These are phyloP conservation scores for Borovskyia barvae DNA, from an alignment of 208 protist genomes.

Conservation along the genomic window DNA sequence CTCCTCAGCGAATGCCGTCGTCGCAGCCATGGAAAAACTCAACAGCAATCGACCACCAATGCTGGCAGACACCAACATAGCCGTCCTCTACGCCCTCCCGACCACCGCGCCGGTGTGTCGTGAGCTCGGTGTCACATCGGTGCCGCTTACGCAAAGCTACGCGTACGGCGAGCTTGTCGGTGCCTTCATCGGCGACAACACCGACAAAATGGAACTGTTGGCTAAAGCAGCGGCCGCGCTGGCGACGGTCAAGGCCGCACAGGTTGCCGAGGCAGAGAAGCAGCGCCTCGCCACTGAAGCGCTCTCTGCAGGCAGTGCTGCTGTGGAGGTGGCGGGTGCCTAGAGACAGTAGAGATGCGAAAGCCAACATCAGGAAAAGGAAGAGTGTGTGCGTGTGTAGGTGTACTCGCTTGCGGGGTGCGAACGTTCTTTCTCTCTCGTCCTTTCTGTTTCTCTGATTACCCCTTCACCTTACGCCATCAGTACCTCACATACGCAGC, in stretches of 20 bases:
- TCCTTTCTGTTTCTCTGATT: too few species aligned
- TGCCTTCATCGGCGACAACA: constrained; percentile 65
- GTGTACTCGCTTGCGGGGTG: too few species aligned
- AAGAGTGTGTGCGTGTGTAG: too few species aligned
- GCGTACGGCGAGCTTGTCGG: constrained; percentile 52
- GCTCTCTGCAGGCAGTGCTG: constrained; percentile 9
- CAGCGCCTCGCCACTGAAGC: constrained; percentile 5
- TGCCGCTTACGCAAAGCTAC: constrained; percentile 60
- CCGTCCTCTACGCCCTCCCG: constrained; percentile 51
- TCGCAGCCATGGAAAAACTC: constrained; percentile 61
- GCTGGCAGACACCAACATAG: constrained; percentile 44
- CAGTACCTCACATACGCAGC: too few species aligned
- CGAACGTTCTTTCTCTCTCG: too few species aligned
- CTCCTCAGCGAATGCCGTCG: constrained; percentile 36
- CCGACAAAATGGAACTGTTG: constrained; percentile 65
- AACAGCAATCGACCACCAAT: constrained; percentile 51
- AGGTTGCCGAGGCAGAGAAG: constrained; percentile 32
- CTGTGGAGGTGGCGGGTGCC: background rate
- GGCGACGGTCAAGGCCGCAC: constrained; percentile 24
- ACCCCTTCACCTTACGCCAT: too few species aligned
- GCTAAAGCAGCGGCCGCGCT: constrained; percentile 49
- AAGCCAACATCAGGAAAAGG: too few species aligned
- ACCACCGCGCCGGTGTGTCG: constrained; percentile 46
- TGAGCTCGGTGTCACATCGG: constrained; percentile 30
- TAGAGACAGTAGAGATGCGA: too few species aligned